Base-by-base conservation (phyloP, 1,139 yeast genomes). In the Candida freyschussii region DNA sequence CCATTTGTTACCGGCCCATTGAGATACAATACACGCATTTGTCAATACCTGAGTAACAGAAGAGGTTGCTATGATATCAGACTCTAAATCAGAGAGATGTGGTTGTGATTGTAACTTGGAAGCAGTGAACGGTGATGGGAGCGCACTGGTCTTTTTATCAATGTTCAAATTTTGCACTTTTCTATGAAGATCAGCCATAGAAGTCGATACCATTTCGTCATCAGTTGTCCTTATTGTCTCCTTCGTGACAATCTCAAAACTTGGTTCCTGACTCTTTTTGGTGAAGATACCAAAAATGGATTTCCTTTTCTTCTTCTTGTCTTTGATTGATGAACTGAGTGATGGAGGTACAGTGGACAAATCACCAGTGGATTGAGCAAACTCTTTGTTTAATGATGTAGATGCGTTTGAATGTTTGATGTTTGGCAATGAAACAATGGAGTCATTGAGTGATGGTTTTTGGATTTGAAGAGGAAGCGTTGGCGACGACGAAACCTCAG, bases 281-380 rank as follows among this genome's bases (percentile, higher is more conserved):
- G 32, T 28, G 26, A 60, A 48, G 1, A 57, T 17, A 21, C 46
- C 48, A 31, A 60, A 57, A 17, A 60, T 40, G 1, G 63, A 57
- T 33, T 47, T 53, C 38, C 59, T 48, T 36, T 44, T 54, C 22
- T 39, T 45, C 6, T 26, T 11, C n/a, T 36, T 38, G 29, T 42
- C 34, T 21, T 23, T 27, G 19, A 4, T 18, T 24, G 23, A 15
- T 3, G 24, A n/a, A 15, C 14, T 24, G 18, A 9, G 17, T 17
- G 30, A 19, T 23, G 30, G 24, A 8, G 13, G 9, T 13, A 28
- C 32, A 10, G 12, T 26, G 4, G 37, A 21, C 21, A 39, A 24
- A 20, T 39, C 33, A 9, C 31, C 28, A 14, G 20, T 29, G 5
- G 35, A 30, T 21, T 34, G 36, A 6, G 37, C 36, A 27, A 37